Conservation (phyloP, 129 eudicot genomes). For the Logfia minima region DNA sequence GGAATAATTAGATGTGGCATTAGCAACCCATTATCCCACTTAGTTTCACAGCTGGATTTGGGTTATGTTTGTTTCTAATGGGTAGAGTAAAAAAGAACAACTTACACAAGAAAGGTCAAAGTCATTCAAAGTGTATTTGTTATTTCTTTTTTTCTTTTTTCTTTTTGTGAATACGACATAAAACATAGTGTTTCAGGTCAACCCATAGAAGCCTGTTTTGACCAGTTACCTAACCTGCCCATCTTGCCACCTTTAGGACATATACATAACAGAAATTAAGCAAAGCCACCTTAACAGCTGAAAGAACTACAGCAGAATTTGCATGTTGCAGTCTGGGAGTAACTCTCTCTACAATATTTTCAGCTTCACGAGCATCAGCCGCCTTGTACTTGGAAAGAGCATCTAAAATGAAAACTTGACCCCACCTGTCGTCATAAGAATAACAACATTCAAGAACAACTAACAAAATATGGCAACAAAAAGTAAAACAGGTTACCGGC, state of each 20-base stretch:
- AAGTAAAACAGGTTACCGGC: background rate
- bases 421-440: constrained; percentile 70
- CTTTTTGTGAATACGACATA: background rate
- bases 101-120: background rate
- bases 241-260: constrained; percentile 8
- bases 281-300: constrained; percentile 86
- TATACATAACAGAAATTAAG: constrained; percentile 1
- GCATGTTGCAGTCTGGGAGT: constrained; percentile 99
- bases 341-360: constrained; percentile 95
- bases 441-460: constrained; percentile 9
- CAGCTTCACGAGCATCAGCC: constrained; percentile 98
- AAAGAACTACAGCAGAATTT: constrained; percentile 97
- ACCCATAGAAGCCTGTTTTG: background rate
- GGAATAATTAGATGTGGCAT: background rate
- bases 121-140: background rate
- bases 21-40: background rate
- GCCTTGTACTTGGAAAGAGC: constrained; percentile 98
- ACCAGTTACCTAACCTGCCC: background rate
- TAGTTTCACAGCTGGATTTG: background rate
- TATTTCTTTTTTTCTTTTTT: background rate
- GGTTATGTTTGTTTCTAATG: background rate
- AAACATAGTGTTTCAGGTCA: background rate
- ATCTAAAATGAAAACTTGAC: constrained; percentile 98
- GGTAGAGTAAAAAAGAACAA: background rate
- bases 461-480: constrained; percentile 15